A percentile compares a stretch with the other conserved stretches of the same genome.
These are phyloP conservation scores for Meyerozyma sp. DNA, from an alignment of 1,139 yeast species.

Conservation along the genomic window DNA sequence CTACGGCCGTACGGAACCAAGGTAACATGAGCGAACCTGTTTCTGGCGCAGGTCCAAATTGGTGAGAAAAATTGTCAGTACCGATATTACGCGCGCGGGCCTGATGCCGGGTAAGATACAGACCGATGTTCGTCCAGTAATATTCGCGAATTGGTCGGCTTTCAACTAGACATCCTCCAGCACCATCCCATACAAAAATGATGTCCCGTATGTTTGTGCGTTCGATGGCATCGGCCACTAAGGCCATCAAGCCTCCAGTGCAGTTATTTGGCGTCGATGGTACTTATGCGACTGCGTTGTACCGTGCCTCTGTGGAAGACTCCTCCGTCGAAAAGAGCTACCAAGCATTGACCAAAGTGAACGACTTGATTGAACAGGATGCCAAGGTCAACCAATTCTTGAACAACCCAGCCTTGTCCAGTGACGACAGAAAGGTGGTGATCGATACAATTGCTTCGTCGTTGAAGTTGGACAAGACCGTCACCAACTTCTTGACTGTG, in stretches of 20 bases:
- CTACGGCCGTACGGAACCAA: background rate
- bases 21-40: background rate
- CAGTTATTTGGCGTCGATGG: conserved; percentile 96
- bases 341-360: conserved; percentile 58
- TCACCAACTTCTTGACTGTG: conserved; percentile 74
- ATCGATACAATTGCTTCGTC: conserved; percentile 55
- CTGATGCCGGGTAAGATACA: background rate
- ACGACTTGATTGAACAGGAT: conserved; percentile 56
- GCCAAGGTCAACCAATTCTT: conserved; percentile 57
- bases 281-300: conserved; percentile 93
- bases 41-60: background rate
- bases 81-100: background rate
- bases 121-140: background rate
- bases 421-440: conserved; percentile 67
- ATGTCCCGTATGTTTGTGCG: conserved; percentile 67
- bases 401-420: conserved; percentile 78
- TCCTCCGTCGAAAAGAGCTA: conserved; percentile 71
- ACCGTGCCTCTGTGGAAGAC: conserved; percentile 85
- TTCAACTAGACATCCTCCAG: background rate
- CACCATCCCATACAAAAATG: conserved; percentile 21
- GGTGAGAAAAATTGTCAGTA: conserved; percentile 1
- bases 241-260: conserved; percentile 74
- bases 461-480: conserved; percentile 66
- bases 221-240: conserved; percentile 63
- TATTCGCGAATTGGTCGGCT: background rate